Conservation (phyloP, 306 rosid species). For the Acacia acuminata region DNA sequence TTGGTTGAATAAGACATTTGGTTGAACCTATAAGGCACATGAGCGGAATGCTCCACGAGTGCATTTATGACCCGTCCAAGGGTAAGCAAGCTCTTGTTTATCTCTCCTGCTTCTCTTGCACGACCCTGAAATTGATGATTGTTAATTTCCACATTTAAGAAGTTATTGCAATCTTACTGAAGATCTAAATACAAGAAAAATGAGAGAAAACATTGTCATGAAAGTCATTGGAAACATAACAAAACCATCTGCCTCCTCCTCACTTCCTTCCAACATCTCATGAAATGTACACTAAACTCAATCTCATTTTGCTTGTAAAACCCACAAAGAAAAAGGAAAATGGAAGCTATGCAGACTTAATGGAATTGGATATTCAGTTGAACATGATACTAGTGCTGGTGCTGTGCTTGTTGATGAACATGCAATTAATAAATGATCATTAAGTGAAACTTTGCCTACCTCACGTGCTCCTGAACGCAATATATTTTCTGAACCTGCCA, state of each 20-base stretch:
- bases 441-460: conserved; percentile 43
- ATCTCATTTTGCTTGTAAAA: neutral
- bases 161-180: conserved; percentile 6
- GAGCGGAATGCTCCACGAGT: conserved; percentile 89
- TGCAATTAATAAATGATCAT: conserved; percentile 9
- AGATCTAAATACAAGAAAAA: neutral
- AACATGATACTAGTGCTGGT: neutral
- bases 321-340: neutral
- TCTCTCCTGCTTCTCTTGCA: conserved; percentile 99
- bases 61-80: conserved; percentile 97
- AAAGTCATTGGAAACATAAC: neutral
- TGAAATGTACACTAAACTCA: neutral
- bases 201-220: neutral
- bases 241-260: neutral
- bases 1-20: conserved; percentile 9
- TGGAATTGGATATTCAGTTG: neutral
- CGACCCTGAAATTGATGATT: conserved; percentile 57
- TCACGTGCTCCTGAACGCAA: conserved; percentile 97
- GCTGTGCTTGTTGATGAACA: conserved; percentile 14
- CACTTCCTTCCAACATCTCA: neutral
- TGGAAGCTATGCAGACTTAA: neutral
- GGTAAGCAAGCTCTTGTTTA: conserved; percentile 97
- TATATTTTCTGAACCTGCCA: conserved; percentile 97
- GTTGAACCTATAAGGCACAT: conserved; percentile 86
- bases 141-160: neutral